Conservation (phyloP, 768 basidiomycete species). For the Leccinum incarnatum region DNA sequence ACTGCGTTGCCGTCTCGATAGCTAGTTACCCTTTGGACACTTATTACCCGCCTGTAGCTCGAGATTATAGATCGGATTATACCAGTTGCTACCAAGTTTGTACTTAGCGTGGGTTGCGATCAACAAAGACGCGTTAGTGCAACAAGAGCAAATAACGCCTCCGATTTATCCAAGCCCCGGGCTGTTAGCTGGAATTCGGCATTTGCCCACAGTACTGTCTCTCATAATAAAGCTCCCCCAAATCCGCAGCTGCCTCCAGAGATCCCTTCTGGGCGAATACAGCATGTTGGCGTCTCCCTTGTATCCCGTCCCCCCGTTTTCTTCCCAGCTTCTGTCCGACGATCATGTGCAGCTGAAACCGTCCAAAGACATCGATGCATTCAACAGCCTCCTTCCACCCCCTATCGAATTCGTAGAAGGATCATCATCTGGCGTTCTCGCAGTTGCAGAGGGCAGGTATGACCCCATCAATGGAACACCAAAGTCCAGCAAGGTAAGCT, state of each 20-base stretch:
- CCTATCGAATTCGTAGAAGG: slow-evolving; percentile 82
- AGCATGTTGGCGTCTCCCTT: slow-evolving; percentile 69
- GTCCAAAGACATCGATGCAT: slow-evolving; percentile 67
- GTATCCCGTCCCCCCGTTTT: slow-evolving; percentile 51
- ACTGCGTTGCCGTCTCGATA: not conserved
- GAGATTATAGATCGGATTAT: not conserved
- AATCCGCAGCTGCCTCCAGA: slow-evolving; percentile 3
- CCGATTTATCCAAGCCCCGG: slow-evolving; percentile 10
- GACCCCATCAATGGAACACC: slow-evolving; percentile 76
- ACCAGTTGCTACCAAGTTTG: not conserved
- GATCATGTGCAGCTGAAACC: slow-evolving; percentile 59
- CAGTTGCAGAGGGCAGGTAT: slow-evolving; percentile 72
- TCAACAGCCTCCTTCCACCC: slow-evolving; percentile 77
- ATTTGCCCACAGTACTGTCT: slow-evolving; percentile 16
- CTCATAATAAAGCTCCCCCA: slow-evolving; percentile 3
- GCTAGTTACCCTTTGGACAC: slow-evolving; percentile 3
- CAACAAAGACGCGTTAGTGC: slow-evolving; percentile 16
- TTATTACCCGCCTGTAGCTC: slow-evolving; percentile 1
- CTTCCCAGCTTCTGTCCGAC: slow-evolving; percentile 47
- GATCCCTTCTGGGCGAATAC: slow-evolving; percentile 17
- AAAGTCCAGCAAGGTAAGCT: slow-evolving; percentile 49
- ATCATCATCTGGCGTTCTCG: slow-evolving; percentile 72
- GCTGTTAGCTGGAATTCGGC: not conserved
- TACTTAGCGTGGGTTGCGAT: not conserved
- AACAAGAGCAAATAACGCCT: slow-evolving; percentile 29